Conservation (phyloP, 1,284 basidiomycete genomes). For the Sanguinoderma infundibulare region DNA sequence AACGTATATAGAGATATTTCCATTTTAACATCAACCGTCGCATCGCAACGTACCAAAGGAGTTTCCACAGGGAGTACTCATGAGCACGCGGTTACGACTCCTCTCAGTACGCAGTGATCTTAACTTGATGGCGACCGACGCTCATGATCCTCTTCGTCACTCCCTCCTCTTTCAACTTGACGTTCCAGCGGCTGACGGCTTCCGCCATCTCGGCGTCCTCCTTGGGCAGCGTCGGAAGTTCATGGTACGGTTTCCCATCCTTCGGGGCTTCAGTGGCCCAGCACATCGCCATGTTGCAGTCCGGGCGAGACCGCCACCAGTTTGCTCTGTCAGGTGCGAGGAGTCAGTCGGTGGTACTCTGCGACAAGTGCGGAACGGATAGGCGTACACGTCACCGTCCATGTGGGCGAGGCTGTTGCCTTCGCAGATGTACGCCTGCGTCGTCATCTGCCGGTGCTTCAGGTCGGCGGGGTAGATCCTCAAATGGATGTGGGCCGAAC, state of each 20-base stretch:
- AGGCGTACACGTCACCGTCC: slow-evolving; percentile 31
- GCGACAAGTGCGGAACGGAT: too few relatives aligned
- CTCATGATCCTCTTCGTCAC: slow-evolving; percentile 22
- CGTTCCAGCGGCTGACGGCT: slow-evolving; percentile 32
- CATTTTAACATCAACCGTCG: slow-evolving; percentile 13
- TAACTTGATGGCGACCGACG: slow-evolving; percentile 16
- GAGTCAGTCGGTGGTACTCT: neutral
- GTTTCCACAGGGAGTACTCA: neutral
- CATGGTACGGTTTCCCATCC: slow-evolving; percentile 16
- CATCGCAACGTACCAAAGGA: neutral
- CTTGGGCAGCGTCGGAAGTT: slow-evolving; percentile 26
- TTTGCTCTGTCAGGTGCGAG: slow-evolving; percentile 20
- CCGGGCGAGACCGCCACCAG: slow-evolving; percentile 21
- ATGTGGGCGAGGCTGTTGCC: slow-evolving; percentile 26
- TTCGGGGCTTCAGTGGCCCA: slow-evolving; percentile 25
- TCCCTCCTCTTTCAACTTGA: slow-evolving; percentile 25
- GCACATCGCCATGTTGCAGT: slow-evolving; percentile 24
- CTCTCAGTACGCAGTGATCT: slow-evolving; percentile 9
- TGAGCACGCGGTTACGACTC: too few relatives aligned
- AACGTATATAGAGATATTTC: too few relatives aligned
- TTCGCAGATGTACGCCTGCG: slow-evolving; percentile 33
- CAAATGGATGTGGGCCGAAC: slow-evolving; percentile 33
- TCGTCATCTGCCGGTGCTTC: slow-evolving; percentile 28
- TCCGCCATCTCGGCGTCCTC: slow-evolving; percentile 19
- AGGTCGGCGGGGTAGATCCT: slow-evolving; percentile 16